phyloP scores from a whole-genome alignment of 108 stramenopile species.

The Mediolabrus comicus region DNA sequence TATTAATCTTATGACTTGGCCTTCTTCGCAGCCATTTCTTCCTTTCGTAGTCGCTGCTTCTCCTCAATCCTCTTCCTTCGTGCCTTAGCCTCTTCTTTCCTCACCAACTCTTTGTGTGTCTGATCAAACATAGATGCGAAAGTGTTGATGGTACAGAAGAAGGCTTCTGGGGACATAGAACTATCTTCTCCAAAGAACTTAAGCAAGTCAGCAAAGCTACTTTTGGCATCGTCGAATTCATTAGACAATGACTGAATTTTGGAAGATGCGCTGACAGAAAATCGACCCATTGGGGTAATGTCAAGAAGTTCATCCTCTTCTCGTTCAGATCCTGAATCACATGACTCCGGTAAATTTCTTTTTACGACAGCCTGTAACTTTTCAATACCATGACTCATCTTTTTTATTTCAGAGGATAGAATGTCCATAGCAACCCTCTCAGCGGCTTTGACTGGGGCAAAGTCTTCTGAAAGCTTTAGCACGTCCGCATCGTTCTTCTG shows the following conservation, averaged over 20 bases:
- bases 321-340: conserved; percentile 4
- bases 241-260: conserved; percentile 18
- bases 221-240: conserved; percentile 18
- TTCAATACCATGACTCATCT: conserved; percentile 24
- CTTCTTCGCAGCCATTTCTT: conserved; percentile 17
- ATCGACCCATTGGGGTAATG: conserved; percentile 32
- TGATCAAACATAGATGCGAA: conserved; percentile 49
- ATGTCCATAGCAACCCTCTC: conserved; percentile 44
- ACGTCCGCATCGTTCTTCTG: conserved; percentile 49
- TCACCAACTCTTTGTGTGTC: conserved; percentile 31
- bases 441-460: conserved; percentile 41
- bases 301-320: conserved; percentile 31
- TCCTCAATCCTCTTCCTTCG: conserved; percentile 39
- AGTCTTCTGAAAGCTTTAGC: conserved; percentile 36
- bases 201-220: conserved; percentile 22
- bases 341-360: conserved; percentile 5
- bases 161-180: conserved; percentile 30
- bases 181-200: conserved; percentile 41
- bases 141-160: conserved; percentile 43
- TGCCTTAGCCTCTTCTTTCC: conserved; percentile 39
- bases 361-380: conserved; percentile 21
- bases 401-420: conserved; percentile 27
- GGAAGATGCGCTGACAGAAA: conserved; percentile 30
- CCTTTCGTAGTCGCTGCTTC: conserved; percentile 15
- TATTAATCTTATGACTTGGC: not conserved